A percentile compares a stretch with the other conserved stretches of the same genome.
Conservation (phyloP, 371 early-diverging fungal species). For the Syncephalastrum racemosum region DNA sequence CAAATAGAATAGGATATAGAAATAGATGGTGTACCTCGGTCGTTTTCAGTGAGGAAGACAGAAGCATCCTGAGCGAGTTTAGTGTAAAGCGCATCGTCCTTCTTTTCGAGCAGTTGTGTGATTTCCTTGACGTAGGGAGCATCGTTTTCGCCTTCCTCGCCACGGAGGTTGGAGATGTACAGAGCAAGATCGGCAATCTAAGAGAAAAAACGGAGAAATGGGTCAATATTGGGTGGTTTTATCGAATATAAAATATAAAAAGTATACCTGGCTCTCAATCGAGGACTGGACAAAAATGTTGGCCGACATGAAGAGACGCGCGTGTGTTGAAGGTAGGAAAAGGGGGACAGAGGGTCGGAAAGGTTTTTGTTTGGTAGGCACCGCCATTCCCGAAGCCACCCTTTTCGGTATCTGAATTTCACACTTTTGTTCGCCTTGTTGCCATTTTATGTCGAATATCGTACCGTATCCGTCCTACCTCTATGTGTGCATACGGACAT, state of each 20-base stretch:
- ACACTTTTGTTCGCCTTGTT: no score
- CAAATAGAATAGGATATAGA: not conserved
- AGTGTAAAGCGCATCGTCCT: constrained; percentile 57
- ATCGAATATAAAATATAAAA: not conserved
- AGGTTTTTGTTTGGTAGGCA: no score
- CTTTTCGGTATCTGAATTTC: no score
- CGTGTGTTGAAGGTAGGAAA: constrained; percentile 5
- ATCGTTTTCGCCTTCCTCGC: constrained; percentile 50
- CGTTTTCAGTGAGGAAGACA: constrained; percentile 58
- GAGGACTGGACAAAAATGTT: constrained; percentile 29
- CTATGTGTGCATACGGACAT: no score
- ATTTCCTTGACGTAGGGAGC: constrained; percentile 54
- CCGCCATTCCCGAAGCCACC: no score
- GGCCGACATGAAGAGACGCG: constrained; percentile 17
- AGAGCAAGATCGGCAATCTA: constrained; percentile 60
- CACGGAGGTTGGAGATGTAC: constrained; percentile 59
- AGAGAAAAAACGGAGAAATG: not conserved
- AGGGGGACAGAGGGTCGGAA: no score
- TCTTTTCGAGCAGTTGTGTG: constrained; percentile 54
- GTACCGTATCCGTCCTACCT: no score
- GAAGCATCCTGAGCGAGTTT: constrained; percentile 62
- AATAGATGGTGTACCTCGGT: constrained; percentile 50
- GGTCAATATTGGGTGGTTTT: not conserved
- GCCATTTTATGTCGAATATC: no score
- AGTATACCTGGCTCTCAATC: constrained; percentile 27